These are phyloP conservation scores for Shiraia bambusicola DNA, from an alignment of 2,329 filamentous ascomycete genomes.

Conservation along the genomic window DNA sequence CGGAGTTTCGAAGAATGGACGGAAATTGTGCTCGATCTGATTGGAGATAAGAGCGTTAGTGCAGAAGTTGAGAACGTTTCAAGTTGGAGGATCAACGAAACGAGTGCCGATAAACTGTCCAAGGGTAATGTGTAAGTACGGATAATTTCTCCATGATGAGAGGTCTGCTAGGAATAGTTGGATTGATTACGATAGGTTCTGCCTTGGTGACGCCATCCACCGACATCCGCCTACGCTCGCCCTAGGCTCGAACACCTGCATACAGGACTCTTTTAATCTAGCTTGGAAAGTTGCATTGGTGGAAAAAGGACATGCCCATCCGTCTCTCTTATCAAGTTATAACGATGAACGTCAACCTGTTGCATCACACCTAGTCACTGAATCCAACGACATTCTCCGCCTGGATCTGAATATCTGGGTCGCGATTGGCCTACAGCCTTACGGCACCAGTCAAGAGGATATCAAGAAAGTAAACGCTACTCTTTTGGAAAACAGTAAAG, in stretches of 20 bases:
- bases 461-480: conserved; percentile 1
- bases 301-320: conserved; percentile 25
- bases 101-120: conserved; percentile 11
- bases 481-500: neutral
- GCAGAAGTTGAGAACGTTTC: conserved; percentile 13
- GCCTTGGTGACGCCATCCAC: conserved; percentile 23
- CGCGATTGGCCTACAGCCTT: conserved; percentile 8
- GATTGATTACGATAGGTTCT: neutral
- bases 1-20: conserved; percentile 14
- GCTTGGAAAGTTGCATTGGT: conserved; percentile 44
- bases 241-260: conserved; percentile 30
- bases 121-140: conserved; percentile 20
- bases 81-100: conserved; percentile 20
- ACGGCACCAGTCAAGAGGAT: conserved; percentile 8
- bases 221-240: conserved; percentile 28
- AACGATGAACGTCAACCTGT: conserved; percentile 40
- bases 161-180: neutral
- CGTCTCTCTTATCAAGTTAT: conserved; percentile 32
- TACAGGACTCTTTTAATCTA: conserved; percentile 44
- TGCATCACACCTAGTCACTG: conserved; percentile 13
- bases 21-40: conserved; percentile 8
- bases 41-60: conserved; percentile 11
- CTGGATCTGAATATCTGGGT: conserved; percentile 8
- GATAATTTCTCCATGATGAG: too few species aligned
- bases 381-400: conserved; percentile 14